A percentile compares a stretch with the other conserved stretches of the same genome.
Conservation (phyloP, 2,329 filamentous ascomycete species). For the Pseudogymnoascus sp. region DNA sequence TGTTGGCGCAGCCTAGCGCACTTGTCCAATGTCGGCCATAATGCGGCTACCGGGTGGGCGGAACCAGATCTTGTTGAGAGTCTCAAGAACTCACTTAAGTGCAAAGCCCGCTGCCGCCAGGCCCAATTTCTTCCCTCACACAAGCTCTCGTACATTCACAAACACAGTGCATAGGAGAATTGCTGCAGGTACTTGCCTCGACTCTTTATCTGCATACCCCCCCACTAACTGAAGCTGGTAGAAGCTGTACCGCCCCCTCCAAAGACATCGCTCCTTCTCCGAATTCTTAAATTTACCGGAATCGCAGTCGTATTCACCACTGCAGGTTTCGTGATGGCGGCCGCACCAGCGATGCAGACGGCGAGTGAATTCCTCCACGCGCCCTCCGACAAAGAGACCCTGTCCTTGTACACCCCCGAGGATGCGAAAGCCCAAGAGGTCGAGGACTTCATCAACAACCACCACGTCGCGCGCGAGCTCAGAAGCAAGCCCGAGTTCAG, state of each 20-base stretch:
- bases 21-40: background rate
- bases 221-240: background rate
- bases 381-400: constrained; percentile 64
- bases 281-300: constrained; percentile 39
- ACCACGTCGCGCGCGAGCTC: constrained; percentile 65
- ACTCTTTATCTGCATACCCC: background rate
- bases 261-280: constrained; percentile 35
- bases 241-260: constrained; percentile 15
- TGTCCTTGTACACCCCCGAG: constrained; percentile 53
- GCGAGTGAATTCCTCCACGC: constrained; percentile 44
- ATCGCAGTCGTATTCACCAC: constrained; percentile 41
- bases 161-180: background rate
- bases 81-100: background rate
- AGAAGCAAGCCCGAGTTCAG: constrained; percentile 58
- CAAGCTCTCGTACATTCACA: constrained; percentile 1
- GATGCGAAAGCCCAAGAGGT: constrained; percentile 50
- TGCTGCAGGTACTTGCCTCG: background rate
- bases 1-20: background rate
- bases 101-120: background rate
- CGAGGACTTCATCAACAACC: constrained; percentile 65
- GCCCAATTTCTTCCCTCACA: background rate
- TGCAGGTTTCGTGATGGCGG: constrained; percentile 50
- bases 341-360: constrained; percentile 43
- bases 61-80: background rate
- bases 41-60: background rate